Percentiles rank a stretch among this genome's conserved stretches.
Conservation (phyloP, 2,329 filamentous ascomycete genomes). For the Magnaporthales sp. region DNA sequence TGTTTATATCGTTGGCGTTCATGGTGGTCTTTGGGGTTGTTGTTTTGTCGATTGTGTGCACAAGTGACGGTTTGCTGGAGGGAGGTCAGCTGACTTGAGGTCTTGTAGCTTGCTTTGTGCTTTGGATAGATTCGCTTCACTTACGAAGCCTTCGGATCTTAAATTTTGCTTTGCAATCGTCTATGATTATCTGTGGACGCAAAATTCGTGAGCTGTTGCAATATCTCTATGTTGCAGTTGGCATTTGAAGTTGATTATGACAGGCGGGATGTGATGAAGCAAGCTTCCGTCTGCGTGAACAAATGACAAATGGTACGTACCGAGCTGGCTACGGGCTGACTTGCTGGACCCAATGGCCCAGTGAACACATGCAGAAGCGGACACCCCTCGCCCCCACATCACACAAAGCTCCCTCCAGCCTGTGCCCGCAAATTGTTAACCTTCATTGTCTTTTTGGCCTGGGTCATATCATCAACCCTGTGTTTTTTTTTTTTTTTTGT, state of each 20-base stretch:
- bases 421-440: background rate
- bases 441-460: background rate
- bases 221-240: background rate
- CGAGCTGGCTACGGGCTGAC: background rate
- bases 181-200: background rate
- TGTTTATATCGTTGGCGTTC: background rate
- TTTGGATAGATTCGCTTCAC: background rate
- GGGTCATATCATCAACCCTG: background rate
- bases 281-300: too few species aligned
- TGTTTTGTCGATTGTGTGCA: background rate
- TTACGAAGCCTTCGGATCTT: background rate
- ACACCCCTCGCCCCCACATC: background rate
- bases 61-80: background rate
- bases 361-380: background rate
- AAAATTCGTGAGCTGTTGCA: background rate
- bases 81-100: background rate
- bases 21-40: background rate
- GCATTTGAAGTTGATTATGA: background rate
- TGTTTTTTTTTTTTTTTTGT: too few species aligned
- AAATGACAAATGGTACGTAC: background rate
- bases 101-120: background rate
- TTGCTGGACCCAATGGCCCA: slow-evolving; percentile 11
- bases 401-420: background rate
- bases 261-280: background rate
- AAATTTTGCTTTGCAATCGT: background rate